Base-by-base conservation (phyloP, 75 land plant species). In the Larix kaempferi region DNA sequence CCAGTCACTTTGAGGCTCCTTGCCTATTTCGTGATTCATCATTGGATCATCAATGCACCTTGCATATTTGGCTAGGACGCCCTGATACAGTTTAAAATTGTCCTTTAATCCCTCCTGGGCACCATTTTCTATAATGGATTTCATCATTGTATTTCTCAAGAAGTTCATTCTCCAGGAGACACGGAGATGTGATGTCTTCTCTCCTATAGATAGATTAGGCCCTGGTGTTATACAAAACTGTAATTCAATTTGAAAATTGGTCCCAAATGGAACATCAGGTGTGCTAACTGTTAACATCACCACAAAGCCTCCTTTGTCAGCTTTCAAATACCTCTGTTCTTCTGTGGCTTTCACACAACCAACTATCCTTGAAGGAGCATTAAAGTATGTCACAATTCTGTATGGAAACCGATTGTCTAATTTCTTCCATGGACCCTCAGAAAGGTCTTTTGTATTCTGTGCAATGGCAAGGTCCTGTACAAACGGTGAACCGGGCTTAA, bases 261-360 rank as follows among this genome's bases (percentile, higher is more conserved):
- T 86, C 7, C 98, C 98, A 79, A 83, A 93, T 22, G 92, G 92
- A 63, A 94, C 98, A 76, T 93, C 98, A 14, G 98, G 97, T 8
- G 96, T 93, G 27, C 60, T 79, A 21, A 89, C 97, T 22, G 61
- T 76, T 4, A 78, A 80, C 57, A 78, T 59, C 33, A 91, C 86
- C 71, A 90, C 90, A 83, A 86, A 91, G 60, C 84, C 89, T 39
- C 66, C 81, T 6, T 91, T 90, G 77, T 88, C 88, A 22, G 92
- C 92, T 77, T 87, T 83, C 21, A 87, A 29, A 83, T 92, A 95
- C 2, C 73, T 83, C 77, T 95, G 98, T 27, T 88, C 90, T 80
- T 93, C 98, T 37, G 78, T 84, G 37, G 90, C 98, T 74, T 90
- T 90, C 19, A 90, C 88, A 75, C 94, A 54, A 60, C 84, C 88